Base-by-base conservation (phyloP, 2,329 filamentous ascomycete genomes). In the Byssochlamys sp. region DNA sequence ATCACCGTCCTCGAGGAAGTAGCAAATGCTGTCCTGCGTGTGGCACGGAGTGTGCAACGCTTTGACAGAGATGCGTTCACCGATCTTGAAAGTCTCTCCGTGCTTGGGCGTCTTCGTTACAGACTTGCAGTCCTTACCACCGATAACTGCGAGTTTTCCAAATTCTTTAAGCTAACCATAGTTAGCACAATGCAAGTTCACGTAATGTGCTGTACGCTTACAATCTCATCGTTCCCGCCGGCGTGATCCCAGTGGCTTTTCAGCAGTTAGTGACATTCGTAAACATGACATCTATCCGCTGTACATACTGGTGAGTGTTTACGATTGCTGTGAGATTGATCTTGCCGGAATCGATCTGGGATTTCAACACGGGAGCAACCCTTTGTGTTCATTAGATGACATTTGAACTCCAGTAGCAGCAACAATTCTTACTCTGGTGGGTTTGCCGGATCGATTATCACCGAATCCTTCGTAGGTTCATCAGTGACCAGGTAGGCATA, bases 11-110 rank as follows among this genome's bases (percentile, higher is more conserved):
- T 96, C 84, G 78, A 94, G 85, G 65, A 86, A 90, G 78, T 86
- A 99, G 80, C 94, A 99, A 71, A 99, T 96, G 73, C 91, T 96
- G 77, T 99, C 94, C 77, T 96, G 91, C 1, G 94, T 99, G 72
- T 99, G 94, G 73, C 94, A 99, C 1, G 94, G 94, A 11, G 94
- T 99, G 75, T 97, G 89, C n/a, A 97, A 78, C 26, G 89, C 88
- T 70, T 84, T 92, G 58, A 96, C 87, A 12, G 82, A 81, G 72
- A 99, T 94, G 64, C 82, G 81, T 48, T 84, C 79, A 57, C 94
- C 94, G 61, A 99, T 84, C 61, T 84, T 87, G 79, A 96, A 96
- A 2, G 80, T 84, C 63, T 90, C 84, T 45, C 86, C 84, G 71
- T 97, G 83, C 2, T 77, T 75, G 0, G 92, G 92, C 0, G 88